A percentile compares a stretch with the other conserved stretches of the same genome.
phyloP scores from a whole-genome alignment of 1,284 basidiomycete genomes.

The Termitomyces sp. region DNA sequence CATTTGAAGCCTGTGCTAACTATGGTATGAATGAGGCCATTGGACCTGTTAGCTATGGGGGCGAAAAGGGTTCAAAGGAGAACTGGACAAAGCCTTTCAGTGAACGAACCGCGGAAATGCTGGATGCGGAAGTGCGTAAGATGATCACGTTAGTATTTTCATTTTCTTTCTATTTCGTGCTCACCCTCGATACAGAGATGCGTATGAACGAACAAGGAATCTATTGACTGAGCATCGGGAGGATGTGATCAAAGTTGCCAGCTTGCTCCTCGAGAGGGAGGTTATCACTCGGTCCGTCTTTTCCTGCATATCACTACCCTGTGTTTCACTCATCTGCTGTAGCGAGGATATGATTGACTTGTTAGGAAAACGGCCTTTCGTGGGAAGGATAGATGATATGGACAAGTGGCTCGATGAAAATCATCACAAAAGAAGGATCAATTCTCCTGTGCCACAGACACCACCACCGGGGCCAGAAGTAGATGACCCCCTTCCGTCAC shows the following conservation, averaged over 20 bases:
- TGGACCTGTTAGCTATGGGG: constrained; percentile 94
- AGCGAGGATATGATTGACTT: constrained; percentile 82
- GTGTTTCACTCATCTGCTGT: background rate
- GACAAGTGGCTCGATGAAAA: constrained; percentile 88
- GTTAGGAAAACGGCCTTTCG: constrained; percentile 83
- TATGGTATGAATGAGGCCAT: constrained; percentile 96
- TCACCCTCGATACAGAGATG: constrained; percentile 41
- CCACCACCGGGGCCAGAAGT: constrained; percentile 23
- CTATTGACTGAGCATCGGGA: constrained; percentile 80
- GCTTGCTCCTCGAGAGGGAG: constrained; percentile 88
- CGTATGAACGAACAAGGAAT: constrained; percentile 82
- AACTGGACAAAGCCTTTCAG: constrained; percentile 97
- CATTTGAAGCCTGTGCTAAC: constrained; percentile 91
- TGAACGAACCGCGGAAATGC: constrained; percentile 93
- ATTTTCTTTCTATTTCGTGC: background rate
- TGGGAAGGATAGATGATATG: constrained; percentile 80
- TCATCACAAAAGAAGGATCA: constrained; percentile 49
- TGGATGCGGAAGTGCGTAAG: constrained; percentile 90
- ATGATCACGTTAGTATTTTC: constrained; percentile 72
- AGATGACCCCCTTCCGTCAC: constrained; percentile 39
- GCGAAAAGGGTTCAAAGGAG: constrained; percentile 78
- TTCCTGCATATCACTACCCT: background rate
- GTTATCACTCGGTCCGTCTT: constrained; percentile 79
- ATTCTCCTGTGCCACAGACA: constrained; percentile 49
- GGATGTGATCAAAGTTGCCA: constrained; percentile 93